Evolutionary conservation across 768 basidiomycete genomes (phyloP).

Genomic region (Mycena rebaudengoi): DNA sequence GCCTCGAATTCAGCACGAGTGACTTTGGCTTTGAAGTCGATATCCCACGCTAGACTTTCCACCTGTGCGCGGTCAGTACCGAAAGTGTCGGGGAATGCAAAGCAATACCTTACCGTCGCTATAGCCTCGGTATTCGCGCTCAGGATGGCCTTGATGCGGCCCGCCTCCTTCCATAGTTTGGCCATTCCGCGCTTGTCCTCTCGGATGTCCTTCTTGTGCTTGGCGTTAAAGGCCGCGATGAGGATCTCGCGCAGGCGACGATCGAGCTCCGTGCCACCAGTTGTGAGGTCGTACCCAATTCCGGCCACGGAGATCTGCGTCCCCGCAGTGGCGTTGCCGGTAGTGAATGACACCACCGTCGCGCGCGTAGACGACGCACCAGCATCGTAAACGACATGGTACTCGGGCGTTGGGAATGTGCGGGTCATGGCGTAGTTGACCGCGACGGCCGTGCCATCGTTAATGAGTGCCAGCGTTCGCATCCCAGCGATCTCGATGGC

Average conservation of each 20-base stretch:
- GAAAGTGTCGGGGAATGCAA: background rate
- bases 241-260: slow-evolving; percentile 84
- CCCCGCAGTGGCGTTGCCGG: slow-evolving; percentile 58
- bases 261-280: slow-evolving; percentile 88
- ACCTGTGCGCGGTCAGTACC: slow-evolving; percentile 55
- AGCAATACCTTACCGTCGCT: slow-evolving; percentile 62
- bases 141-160: slow-evolving; percentile 88
- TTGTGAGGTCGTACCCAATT: slow-evolving; percentile 79
- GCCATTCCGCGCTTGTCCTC: slow-evolving; percentile 87
- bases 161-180: slow-evolving; percentile 94
- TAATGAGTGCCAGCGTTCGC: slow-evolving; percentile 82
- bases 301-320: slow-evolving; percentile 84
- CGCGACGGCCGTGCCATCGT: slow-evolving; percentile 95
- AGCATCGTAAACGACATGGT: slow-evolving; percentile 94
- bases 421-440: slow-evolving; percentile 99
- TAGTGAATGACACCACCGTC: slow-evolving; percentile 76
- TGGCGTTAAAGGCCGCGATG: slow-evolving; percentile 75
- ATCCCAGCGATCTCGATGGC: slow-evolving; percentile 93
- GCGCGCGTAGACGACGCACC: slow-evolving; percentile 86
- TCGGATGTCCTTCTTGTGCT: slow-evolving; percentile 72
- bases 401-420: slow-evolving; percentile 78
- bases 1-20: slow-evolving; percentile 83
- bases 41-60: slow-evolving; percentile 89
- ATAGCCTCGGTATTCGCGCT: slow-evolving; percentile 90
- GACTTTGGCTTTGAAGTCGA: slow-evolving; percentile 87